phyloP scores from a whole-genome alignment of 2,329 filamentous ascomycete species.

The Volutella citrinella region DNA sequence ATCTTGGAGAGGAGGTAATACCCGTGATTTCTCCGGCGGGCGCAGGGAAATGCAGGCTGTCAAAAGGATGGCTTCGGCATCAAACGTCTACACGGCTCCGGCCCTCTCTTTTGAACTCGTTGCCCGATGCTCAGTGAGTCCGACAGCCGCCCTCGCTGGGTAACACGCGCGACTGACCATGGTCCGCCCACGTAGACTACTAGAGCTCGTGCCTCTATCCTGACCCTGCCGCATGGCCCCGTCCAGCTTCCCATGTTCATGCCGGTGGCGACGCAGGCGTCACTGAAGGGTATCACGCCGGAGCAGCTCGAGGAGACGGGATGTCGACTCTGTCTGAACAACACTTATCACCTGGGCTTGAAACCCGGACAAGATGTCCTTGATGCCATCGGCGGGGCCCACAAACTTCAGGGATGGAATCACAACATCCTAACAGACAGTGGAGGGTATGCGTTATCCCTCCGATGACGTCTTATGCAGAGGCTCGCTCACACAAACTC shows the following conservation, averaged over 20 bases:
- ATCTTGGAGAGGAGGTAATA: conserved; percentile 5
- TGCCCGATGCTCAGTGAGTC: conserved; percentile 73
- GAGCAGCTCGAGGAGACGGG: conserved; percentile 87
- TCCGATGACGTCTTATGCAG: neutral
- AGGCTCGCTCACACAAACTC: conserved; percentile 8
- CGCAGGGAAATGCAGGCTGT: conserved; percentile 30
- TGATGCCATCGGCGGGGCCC: conserved; percentile 84
- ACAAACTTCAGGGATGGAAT: conserved; percentile 92
- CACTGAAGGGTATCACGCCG: conserved; percentile 89
- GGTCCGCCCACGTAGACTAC: conserved; percentile 64
- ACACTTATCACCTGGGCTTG: conserved; percentile 93
- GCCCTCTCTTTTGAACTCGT: conserved; percentile 78
- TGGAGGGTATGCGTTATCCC: conserved; percentile 60
- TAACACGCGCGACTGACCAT: conserved; percentile 14
- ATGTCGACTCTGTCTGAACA: conserved; percentile 91
- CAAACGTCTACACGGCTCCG: conserved; percentile 52
- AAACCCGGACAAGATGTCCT: conserved; percentile 92
- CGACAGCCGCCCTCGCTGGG: too few species aligned
- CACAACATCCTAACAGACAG: conserved; percentile 89
- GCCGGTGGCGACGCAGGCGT: conserved; percentile 96
- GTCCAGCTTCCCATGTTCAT: conserved; percentile 94
- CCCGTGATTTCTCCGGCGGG: too few species aligned
- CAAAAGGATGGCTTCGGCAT: conserved; percentile 45
- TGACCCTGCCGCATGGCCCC: conserved; percentile 86
- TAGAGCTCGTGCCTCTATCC: conserved; percentile 82